Base-by-base conservation (phyloP, 1,139 yeast genomes). In the Candida neerlandica region DNA sequence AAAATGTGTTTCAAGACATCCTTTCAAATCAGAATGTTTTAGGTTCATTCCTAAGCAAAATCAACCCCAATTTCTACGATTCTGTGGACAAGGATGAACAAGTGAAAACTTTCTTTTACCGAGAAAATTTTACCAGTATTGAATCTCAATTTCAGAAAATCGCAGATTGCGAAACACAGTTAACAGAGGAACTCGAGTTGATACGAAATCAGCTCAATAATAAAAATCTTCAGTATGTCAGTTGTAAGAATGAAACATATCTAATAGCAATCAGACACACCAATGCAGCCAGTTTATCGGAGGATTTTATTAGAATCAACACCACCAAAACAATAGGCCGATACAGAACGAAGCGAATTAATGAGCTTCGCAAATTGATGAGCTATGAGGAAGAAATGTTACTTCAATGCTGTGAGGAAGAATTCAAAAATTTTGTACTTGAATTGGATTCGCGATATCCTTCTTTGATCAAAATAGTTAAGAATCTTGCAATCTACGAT, bases 281-380 rank as follows among this genome's bases (percentile, higher is more conserved):
- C 0, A 64, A 80, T 44, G 74, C 80, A 4, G 80, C 78, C 46
- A 66, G 69, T 2, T 67, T 91, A 1, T 97, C 98, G 0, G 57
- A 69, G 1, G 82, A 81, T 50, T 94, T 97, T 96, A 69, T 85
- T 10, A 84, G 89, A 56, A 80, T 87, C 35, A 86, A 81, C 58
- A 85, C 87, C 6, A 89, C 96, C 0, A 82, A 83, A 52, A 67
- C 82, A 2, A 84, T 89, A 2, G 81, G 90, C 2, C 71, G 97
- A 51, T 92, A 83, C 63, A 73, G 94, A 51, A 76, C 96, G 0
- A 89, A 95, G 0, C 70, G 67, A 39, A 75, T 83, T 1, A 60
- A 72, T 1, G 67, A 70, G 15, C 69, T 88, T 35, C 77, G 84
- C 46, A 82, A 82, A 47, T 67, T 73, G 38, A 64, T 86, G 41